A percentile compares a stretch with the other conserved stretches of the same genome.
These are phyloP conservation scores for Trichosanthes cucumerina DNA, from an alignment of 306 rosid species.

Conservation along the genomic window DNA sequence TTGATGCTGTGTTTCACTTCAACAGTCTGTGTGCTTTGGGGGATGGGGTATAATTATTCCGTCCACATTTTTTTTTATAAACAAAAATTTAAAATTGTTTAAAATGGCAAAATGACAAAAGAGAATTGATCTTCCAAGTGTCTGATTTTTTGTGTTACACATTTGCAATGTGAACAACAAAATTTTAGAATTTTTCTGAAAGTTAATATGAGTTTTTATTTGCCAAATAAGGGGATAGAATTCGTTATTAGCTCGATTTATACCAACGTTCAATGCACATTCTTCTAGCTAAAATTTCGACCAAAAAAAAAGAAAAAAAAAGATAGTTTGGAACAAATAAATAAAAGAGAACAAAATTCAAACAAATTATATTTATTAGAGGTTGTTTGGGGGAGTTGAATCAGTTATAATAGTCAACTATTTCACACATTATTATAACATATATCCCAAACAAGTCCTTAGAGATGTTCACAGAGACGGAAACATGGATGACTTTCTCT, in stretches of 20 bases:
- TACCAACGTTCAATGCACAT: too few species aligned
- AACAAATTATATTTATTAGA: too few species aligned
- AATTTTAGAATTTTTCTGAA: background rate
- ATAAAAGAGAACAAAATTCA: too few species aligned
- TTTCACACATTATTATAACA: too few species aligned
- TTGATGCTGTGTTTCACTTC: background rate
- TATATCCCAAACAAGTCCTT: too few species aligned
- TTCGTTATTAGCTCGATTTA: background rate
- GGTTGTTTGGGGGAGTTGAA: too few species aligned
- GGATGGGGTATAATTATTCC: background rate
- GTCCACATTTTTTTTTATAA: background rate
- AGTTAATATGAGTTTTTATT: background rate
- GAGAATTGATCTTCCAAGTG: background rate
- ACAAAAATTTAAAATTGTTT: background rate
- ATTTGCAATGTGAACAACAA: background rate
- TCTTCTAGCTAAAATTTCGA: too few species aligned
- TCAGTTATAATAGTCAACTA: too few species aligned
- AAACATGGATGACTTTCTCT: too few species aligned
- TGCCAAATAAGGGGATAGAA: background rate
- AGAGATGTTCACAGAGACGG: too few species aligned
- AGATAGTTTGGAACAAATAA: too few species aligned
- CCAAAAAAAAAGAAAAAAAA: too few species aligned
- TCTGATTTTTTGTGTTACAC: background rate
- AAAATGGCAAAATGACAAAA: background rate
- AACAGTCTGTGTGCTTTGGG: background rate